These are phyloP conservation scores for Fomitiporia mediterranea DNA, from an alignment of 1,284 basidiomycete genomes.

Conservation along the genomic window DNA sequence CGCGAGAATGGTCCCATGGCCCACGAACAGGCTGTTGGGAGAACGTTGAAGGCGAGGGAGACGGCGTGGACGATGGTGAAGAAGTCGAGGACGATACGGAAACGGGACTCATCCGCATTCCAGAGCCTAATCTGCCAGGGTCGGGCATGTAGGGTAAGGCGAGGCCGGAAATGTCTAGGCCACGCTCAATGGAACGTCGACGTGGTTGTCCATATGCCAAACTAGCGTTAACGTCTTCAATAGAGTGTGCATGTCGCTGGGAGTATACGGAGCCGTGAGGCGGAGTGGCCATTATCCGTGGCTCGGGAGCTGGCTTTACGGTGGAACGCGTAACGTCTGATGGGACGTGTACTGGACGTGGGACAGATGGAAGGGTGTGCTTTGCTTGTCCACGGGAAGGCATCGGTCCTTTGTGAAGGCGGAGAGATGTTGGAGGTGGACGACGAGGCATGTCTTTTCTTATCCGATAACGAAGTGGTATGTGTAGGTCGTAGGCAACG, in stretches of 20 bases:
- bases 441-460: conserved; percentile 53
- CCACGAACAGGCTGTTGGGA: conserved; percentile 31
- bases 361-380: conserved; percentile 53
- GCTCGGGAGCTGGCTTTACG: neutral
- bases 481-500: neutral
- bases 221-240: neutral
- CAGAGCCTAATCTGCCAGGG: neutral
- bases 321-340: conserved; percentile 29
- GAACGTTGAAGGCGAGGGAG: neutral
- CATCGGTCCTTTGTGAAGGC: conserved; percentile 48
- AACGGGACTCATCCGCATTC: neutral
- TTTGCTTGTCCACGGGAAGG: conserved; percentile 51
- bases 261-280: neutral
- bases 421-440: conserved; percentile 53
- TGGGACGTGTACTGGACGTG: conserved; percentile 46
- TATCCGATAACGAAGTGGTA: neutral
- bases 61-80: conserved; percentile 5
- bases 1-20: conserved; percentile 54
- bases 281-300: neutral
- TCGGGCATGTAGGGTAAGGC: neutral
- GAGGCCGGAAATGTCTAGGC: conserved; percentile 4
- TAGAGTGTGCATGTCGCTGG: neutral
- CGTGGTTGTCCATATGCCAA: neutral
- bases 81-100: neutral
- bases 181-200: conserved; percentile 6